Evolutionary conservation across 2,329 filamentous ascomycete genomes (phyloP).

Genomic region (Podosphaera fusca): DNA sequence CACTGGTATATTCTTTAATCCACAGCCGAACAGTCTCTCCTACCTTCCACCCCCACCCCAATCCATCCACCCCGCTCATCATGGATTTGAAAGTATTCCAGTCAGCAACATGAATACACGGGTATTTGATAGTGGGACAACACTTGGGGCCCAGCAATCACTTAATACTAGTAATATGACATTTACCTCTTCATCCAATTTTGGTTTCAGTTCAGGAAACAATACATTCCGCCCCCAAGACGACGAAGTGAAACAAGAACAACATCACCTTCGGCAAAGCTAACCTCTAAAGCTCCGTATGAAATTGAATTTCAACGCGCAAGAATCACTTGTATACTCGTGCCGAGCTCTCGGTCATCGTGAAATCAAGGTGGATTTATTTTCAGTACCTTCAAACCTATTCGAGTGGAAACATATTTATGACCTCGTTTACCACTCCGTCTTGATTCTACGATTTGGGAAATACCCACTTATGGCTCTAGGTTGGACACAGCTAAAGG

Average conservation of each 20-base stretch:
- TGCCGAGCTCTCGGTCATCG: background rate
- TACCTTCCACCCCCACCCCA: background rate
- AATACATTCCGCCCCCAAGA: background rate
- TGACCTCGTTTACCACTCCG: background rate
- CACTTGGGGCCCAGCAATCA: background rate
- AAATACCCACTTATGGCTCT: background rate
- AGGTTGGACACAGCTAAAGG: background rate
- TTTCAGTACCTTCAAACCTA: background rate
- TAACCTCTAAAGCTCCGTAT: background rate
- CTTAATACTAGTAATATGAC: background rate
- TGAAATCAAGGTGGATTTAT: background rate
- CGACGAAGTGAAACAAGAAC: conserved; percentile 1
- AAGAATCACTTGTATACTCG: background rate
- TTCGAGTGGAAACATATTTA: background rate
- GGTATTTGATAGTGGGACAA: background rate
- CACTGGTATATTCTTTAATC: background rate
- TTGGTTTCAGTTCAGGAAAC: background rate
- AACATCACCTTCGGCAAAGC: background rate
- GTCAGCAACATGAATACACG: background rate
- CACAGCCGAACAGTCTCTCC: background rate
- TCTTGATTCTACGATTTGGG: background rate
- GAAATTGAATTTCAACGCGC: background rate
- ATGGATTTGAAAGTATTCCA: background rate
- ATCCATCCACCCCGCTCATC: background rate
- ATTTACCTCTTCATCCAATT: background rate